These are phyloP conservation scores for Incumbomyces lentus DNA, from an alignment of 2,329 filamentous ascomycete species.

Conservation along the genomic window DNA sequence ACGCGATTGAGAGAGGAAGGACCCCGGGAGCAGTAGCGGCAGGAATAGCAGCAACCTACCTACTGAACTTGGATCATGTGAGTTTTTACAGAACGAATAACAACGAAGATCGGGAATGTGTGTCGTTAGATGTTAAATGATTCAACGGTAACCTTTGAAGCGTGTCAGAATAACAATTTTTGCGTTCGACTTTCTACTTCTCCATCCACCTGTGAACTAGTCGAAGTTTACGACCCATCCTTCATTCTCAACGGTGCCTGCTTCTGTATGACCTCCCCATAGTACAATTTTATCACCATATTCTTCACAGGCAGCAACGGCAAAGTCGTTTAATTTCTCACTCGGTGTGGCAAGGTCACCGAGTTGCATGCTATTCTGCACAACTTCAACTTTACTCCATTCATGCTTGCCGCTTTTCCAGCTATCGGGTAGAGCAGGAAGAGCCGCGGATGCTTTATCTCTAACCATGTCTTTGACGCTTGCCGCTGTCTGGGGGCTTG, in stretches of 20 bases:
- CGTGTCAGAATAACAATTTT: background rate
- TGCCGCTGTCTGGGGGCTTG: constrained; percentile 5
- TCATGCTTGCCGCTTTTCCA: constrained; percentile 11
- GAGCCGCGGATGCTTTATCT: constrained; percentile 1
- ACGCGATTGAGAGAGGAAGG: constrained; percentile 17
- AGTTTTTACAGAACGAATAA: background rate
- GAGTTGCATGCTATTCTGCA: constrained; percentile 1
- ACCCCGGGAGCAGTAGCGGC: background rate
- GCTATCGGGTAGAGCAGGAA: background rate
- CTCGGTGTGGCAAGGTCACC: background rate
- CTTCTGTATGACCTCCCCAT: constrained; percentile 10
- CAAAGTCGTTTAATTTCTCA: constrained; percentile 9
- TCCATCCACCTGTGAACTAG: background rate
- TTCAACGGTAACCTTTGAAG: too few relatives aligned
- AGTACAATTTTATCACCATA: constrained; percentile 11
- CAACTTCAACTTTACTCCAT: constrained; percentile 13
- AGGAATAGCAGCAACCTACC: too few relatives aligned
- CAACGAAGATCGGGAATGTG: background rate
- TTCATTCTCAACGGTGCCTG: constrained; percentile 3
- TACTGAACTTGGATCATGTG: background rate
- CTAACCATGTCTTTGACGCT: constrained; percentile 10
- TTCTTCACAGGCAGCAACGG: constrained; percentile 9
- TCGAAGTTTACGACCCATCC: constrained; percentile 10
- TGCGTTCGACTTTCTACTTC: too few relatives aligned
- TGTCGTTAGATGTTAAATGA: too few relatives aligned